These are phyloP conservation scores for Microthyrium microscopicum DNA, from an alignment of 2,329 filamentous ascomycete genomes.

Conservation along the genomic window DNA sequence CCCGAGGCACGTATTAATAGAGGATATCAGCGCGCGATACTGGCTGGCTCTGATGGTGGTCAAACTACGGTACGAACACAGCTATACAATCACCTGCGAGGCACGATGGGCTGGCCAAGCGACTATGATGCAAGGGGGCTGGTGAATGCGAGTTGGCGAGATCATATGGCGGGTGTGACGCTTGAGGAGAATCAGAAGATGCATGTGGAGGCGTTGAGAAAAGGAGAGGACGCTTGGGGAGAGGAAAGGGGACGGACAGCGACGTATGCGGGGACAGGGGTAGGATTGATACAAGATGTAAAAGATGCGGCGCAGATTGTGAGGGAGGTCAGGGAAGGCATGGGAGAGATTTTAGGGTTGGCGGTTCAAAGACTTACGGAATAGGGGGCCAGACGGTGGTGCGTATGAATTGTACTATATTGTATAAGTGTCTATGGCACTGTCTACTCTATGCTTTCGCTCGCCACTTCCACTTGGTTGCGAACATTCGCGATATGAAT, in stretches of 20 bases:
- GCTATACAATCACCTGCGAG: constrained; percentile 36
- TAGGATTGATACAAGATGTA: constrained; percentile 38
- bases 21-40: constrained; percentile 30
- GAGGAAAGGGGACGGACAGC: constrained; percentile 34
- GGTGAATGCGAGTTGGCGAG: constrained; percentile 35
- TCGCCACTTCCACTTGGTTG: too few relatives aligned
- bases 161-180: constrained; percentile 19
- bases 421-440: too few relatives aligned
- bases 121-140: constrained; percentile 40
- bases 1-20: constrained; percentile 28
- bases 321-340: constrained; percentile 21
- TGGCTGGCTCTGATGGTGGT: constrained; percentile 32
- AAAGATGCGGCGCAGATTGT: constrained; percentile 36
- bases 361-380: too few relatives aligned
- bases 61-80: constrained; percentile 32
- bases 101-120: constrained; percentile 40
- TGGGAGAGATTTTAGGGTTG: background rate
- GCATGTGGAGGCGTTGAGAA: constrained; percentile 31
- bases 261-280: constrained; percentile 44
- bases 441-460: too few relatives aligned
- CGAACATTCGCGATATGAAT: too few relatives aligned
- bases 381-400: too few relatives aligned
- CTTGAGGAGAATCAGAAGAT: constrained; percentile 26
- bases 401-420: too few relatives aligned
- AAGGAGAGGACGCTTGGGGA: constrained; percentile 27